Evolutionary conservation across 2,329 filamentous ascomycete genomes (phyloP), one percentile per base, ranked within the genome.

Genomic region (Sarocladium brachiariae): DNA sequence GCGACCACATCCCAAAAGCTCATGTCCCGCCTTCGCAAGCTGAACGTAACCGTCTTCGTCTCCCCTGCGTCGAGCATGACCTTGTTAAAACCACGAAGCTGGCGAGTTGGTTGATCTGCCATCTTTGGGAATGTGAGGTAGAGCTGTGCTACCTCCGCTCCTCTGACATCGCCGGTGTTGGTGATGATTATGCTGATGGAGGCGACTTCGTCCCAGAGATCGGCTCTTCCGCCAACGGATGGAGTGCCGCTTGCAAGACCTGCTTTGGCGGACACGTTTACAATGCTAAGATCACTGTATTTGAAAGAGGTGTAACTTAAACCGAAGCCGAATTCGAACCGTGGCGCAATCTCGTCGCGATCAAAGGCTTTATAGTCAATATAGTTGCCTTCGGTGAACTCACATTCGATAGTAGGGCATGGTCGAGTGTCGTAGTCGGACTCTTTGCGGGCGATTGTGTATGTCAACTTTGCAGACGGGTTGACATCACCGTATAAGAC

Each of bases 301-400:
- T 72, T 67, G 60, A 84, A 85, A 13, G 72, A 77, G 14, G 84
- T 84, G 67, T 87, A 88, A 1, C 78, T 83, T 1, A 89, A 73
- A 0, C 86, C 86, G 58, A 77, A 83, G 27, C 83, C 83, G 57
- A 86, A 86, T 59, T 84, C 80, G 66, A 81, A 86, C 50, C 76
- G 73, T 1, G 81, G 80, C 2, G 70, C 70, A 53, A 81, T 78
- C 63, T 78, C 72, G 51, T 75, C 65, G 52, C 76, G 71, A 63
- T 86, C 82, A 52, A 86, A 85, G 57, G 76, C 72, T 37, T 81
- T 77, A 71, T 86, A 86, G 66, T 86, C 82, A 56, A 86, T 82
- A 68, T 83, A 80, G 50, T 84, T 72, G 52, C 80, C 81, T 65
- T 85, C 82, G 23, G 73, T 71, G 63, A 85, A 86, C 60, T 63